Evolutionary conservation across 2,329 filamentous ascomycete species (phyloP).

Genomic region (Seiridium cupressi): DNA sequence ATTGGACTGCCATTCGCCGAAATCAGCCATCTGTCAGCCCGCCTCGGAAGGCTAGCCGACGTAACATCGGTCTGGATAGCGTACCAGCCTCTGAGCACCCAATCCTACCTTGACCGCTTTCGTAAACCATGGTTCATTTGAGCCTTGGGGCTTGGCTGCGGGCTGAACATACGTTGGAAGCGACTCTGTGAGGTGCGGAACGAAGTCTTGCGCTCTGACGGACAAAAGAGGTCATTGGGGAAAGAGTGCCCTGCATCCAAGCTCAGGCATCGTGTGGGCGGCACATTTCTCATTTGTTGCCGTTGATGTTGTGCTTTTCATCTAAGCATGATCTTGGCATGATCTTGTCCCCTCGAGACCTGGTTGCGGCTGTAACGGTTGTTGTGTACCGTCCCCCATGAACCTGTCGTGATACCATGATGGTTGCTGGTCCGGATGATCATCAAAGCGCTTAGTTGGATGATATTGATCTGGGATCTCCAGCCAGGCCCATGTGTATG

Average conservation of each 20-base stretch:
- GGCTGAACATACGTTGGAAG: no score
- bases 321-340: no score
- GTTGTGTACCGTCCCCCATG: no score
- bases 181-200: no score
- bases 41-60: constrained; percentile 4
- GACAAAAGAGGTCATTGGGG: no score
- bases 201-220: no score
- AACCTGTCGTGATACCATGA: neutral
- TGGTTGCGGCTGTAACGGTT: no score
- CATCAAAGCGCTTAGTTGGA: neutral
- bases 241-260: no score
- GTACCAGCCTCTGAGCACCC: neutral
- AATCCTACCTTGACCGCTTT: neutral
- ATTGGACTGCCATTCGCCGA: neutral
- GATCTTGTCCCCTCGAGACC: no score
- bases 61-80: constrained; percentile 1
- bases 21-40: neutral
- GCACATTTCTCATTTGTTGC: no score
- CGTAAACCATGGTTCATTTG: neutral
- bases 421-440: neutral
- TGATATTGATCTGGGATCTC: neutral
- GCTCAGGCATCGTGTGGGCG: no score
- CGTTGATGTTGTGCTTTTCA: no score
- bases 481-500: neutral
- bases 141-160: neutral